Evolutionary conservation across 352 stramenopile genomes (phyloP).

Genomic region (Blastocystis sp.): DNA sequence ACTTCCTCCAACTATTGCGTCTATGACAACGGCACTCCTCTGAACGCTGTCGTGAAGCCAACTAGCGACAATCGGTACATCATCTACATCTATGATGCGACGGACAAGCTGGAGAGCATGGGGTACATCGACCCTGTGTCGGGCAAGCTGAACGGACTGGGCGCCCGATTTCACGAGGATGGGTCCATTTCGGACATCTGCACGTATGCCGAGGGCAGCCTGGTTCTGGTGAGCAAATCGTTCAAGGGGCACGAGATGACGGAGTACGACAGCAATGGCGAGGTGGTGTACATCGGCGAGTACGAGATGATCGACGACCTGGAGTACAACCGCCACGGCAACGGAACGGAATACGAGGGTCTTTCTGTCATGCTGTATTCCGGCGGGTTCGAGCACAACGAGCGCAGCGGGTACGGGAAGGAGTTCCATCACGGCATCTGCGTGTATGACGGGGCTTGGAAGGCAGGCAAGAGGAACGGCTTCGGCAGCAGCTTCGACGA

Average conservation of each 20-base stretch:
- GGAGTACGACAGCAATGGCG: constrained; percentile 23
- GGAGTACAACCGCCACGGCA: not conserved
- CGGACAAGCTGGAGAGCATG: constrained; percentile 8
- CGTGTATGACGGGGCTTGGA: constrained; percentile 37
- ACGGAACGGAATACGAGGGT: not conserved
- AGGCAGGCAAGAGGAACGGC: not conserved
- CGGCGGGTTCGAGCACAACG: not conserved
- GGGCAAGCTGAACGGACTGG: not conserved
- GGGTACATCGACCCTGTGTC: constrained; percentile 2
- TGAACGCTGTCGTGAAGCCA: constrained; percentile 2
- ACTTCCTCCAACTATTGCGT: not conserved
- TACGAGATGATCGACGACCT: constrained; percentile 1
- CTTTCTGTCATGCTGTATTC: not conserved
- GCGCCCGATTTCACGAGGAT: constrained; percentile 21
- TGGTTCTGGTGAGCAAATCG: not conserved
- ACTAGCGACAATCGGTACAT: not conserved
- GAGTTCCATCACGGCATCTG: constrained; percentile 26
- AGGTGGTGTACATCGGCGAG: constrained; percentile 21
- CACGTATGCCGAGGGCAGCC: not conserved
- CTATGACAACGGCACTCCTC: constrained; percentile 6
- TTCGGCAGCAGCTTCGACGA: not conserved
- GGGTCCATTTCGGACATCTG: constrained; percentile 41
- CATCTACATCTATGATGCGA: constrained; percentile 20
- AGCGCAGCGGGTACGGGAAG: constrained; percentile 20
- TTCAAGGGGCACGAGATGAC: constrained; percentile 25